phyloP scores from a whole-genome alignment of 1,284 basidiomycete species.

The Pholiota adiposa region DNA sequence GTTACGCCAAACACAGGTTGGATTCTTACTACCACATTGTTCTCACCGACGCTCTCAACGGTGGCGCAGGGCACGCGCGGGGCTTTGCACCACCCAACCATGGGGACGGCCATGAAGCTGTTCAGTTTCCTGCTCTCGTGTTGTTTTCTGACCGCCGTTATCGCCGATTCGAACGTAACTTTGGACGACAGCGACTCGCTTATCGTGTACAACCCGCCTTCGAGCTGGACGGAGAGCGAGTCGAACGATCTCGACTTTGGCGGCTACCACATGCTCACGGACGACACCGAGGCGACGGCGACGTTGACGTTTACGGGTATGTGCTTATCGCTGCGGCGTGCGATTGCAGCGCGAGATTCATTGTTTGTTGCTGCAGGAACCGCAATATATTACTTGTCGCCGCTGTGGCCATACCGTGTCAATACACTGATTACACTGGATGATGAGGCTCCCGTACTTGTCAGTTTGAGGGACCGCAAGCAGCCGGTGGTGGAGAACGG shows the following conservation, averaged over 20 bases:
- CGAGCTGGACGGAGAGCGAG: conserved; percentile 23
- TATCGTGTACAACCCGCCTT: conserved; percentile 24
- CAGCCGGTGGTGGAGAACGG: conserved; percentile 10
- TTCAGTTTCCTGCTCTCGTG: not conserved
- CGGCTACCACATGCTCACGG: conserved; percentile 24
- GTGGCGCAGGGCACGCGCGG: conserved; percentile 1
- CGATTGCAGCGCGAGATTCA: not conserved
- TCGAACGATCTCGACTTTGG: conserved; percentile 20
- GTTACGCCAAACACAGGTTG: not conserved
- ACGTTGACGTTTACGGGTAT: conserved; percentile 32
- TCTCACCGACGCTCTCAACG: not conserved
- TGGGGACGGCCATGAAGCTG: not conserved
- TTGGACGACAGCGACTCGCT: conserved; percentile 27
- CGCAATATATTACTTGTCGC: conserved; percentile 39
- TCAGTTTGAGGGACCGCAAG: conserved; percentile 29
- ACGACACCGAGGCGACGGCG: conserved; percentile 23
- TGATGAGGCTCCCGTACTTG: conserved; percentile 16
- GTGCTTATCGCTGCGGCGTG: not conserved
- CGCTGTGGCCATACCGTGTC: conserved; percentile 38
- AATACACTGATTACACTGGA: conserved; percentile 31
- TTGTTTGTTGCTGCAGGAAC: conserved; percentile 27
- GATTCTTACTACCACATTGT: not conserved
- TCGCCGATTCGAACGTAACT: conserved; percentile 27
- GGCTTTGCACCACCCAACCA: not conserved
- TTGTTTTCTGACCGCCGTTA: not conserved